These are phyloP conservation scores for Amauroascus niger DNA, from an alignment of 2,329 filamentous ascomycete species.

Conservation along the genomic window DNA sequence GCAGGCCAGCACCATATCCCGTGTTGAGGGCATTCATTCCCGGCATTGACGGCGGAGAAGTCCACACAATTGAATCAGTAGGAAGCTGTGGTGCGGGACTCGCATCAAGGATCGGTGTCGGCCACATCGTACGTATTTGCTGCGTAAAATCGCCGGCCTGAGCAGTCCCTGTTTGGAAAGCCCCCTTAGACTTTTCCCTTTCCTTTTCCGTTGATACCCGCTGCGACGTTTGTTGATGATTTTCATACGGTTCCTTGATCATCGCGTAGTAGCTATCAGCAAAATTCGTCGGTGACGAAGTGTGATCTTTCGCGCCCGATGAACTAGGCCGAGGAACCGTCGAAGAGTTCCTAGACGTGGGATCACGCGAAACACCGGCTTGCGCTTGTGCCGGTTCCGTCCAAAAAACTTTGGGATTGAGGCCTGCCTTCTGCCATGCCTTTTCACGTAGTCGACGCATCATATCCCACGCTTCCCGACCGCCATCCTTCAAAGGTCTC, in stretches of 20 bases:
- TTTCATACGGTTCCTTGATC: constrained; percentile 16
- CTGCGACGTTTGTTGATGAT: constrained; percentile 4
- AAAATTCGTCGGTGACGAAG: constrained; percentile 12
- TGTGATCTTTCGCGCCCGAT: constrained; percentile 11
- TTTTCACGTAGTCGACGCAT: constrained; percentile 39
- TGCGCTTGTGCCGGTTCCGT: constrained; percentile 36
- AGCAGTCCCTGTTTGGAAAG: not conserved
- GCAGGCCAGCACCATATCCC: not conserved
- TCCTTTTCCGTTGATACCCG: constrained; percentile 9
- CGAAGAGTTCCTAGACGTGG: not conserved
- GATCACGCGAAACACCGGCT: constrained; percentile 20
- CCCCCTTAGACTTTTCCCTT: constrained; percentile 1
- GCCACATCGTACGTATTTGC: not conserved
- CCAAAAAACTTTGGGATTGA: constrained; percentile 40
- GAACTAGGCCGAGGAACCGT: not conserved
- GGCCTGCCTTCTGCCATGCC: constrained; percentile 41
- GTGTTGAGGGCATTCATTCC: not conserved
- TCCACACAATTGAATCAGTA: not conserved
- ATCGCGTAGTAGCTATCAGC: constrained; percentile 17
- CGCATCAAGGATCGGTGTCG: not conserved
- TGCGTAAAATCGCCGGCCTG: not conserved
- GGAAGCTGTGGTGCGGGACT: not conserved
- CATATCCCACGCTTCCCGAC: constrained; percentile 43
- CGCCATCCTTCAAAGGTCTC: constrained; percentile 39
- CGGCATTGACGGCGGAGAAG: not conserved